A percentile compares a stretch with the other conserved stretches of the same genome.
phyloP scores from a whole-genome alignment of 2,329 filamentous ascomycete genomes.

The Coniochaeta prunicola region DNA sequence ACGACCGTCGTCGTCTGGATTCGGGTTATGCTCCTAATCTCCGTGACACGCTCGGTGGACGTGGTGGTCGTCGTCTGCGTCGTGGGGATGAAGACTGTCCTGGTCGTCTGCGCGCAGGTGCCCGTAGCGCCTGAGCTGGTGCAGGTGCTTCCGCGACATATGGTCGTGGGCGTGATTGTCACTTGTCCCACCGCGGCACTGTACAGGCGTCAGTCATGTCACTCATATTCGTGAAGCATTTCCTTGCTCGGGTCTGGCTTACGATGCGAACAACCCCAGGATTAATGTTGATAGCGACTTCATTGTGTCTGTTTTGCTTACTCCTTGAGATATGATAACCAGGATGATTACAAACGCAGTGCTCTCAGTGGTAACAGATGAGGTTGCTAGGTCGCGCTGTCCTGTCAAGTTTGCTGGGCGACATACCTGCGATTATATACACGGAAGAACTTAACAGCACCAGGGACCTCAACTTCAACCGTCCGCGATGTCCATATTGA shows the following conservation, averaged over 20 bases:
- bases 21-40: not conserved
- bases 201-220: not conserved
- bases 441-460: not conserved
- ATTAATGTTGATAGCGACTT: not conserved
- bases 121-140: not conserved
- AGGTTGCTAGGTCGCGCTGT: no score
- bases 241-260: not conserved
- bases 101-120: not conserved
- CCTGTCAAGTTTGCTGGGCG: no score
- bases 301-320: not conserved
- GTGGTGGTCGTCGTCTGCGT: conserved; percentile 2
- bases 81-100: not conserved
- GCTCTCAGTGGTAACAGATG: not conserved
- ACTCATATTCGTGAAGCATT: not conserved
- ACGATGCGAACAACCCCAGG: not conserved
- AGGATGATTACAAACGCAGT: not conserved
- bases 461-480: not conserved
- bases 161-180: not conserved
- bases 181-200: not conserved
- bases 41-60: not conserved
- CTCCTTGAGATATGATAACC: not conserved
- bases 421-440: not conserved
- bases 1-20: conserved; percentile 1
- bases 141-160: not conserved
- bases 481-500: not conserved